Evolutionary conservation across 768 basidiomycete species (phyloP), one percentile per base, ranked within the genome.

Genomic region (Chalciporus piperatus): DNA sequence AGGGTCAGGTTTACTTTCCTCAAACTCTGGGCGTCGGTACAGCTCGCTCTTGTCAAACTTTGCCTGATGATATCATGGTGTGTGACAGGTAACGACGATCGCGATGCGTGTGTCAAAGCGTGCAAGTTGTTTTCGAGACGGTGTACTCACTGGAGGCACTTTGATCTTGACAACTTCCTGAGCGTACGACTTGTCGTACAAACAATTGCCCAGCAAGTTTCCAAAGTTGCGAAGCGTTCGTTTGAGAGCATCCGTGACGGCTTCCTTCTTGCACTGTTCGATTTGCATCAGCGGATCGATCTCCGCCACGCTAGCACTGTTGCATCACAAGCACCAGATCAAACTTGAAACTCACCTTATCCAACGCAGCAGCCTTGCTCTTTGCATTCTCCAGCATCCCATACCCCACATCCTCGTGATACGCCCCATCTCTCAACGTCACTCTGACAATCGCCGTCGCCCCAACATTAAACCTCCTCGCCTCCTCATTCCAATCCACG

Each of bases 391-490:
- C 93, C 47, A 86, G 60, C 66, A 83, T 73, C 3, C 97, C 97
- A 70, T 90, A 95, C 2, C 97, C 97, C 41, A 96, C 76, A 68
- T 99, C 97, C 62, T 99, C 97, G 58, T 97, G 97, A 62, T 75
- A 90, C 1, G 82, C 81, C 0, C 97, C 97, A 60, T 96, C 94
- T 44, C 83, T 76, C 30, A 99, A 73, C 0, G 92, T 94, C 37
- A 98, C 89, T 12, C 91, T 77, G 28, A 98, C 79, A 54, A 95
- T 79, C 12, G 94, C 93, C 0, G 90, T 87, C 12, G 92, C 84
- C 0, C 92, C 90, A 38, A 90, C 80, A 45, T 71, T 83, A 67
- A 75, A 91, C 55, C 84, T 69, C 51, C 71, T 74, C 3, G 83
- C 77, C 49, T 90, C 84, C 51, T 88, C 82, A 57, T 76, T 82